phyloP scores from a whole-genome alignment of 352 stramenopile genomes.

The Phytophthora pisi region DNA sequence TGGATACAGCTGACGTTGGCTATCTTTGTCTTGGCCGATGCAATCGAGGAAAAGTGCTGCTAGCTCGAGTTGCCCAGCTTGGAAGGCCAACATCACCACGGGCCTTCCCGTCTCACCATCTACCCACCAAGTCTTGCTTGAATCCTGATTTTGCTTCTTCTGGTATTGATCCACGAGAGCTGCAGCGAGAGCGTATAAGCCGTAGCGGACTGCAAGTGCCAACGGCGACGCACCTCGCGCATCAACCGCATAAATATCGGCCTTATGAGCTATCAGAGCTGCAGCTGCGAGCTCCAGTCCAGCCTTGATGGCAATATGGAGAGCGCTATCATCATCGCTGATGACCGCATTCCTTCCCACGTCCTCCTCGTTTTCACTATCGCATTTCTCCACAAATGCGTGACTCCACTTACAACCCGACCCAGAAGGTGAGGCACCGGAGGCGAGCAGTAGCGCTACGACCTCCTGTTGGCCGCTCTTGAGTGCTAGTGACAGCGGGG shows the following conservation, averaged over 20 bases:
- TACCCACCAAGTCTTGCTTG: conserved; percentile 42
- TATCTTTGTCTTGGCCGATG: conserved; percentile 26
- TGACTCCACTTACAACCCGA: conserved; percentile 34
- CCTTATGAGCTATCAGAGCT: conserved; percentile 55
- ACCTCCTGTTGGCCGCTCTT: conserved; percentile 62
- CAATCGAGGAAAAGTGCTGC: conserved; percentile 58
- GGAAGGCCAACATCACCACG: conserved; percentile 52
- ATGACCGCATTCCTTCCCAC: conserved; percentile 17
- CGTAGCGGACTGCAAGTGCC: conserved; percentile 59
- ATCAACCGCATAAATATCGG: conserved; percentile 49
- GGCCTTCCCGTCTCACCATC: conserved; percentile 55
- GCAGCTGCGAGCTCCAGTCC: conserved; percentile 48
- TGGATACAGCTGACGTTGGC: conserved; percentile 26
- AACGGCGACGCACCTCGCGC: conserved; percentile 43
- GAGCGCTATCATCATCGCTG: conserved; percentile 42
- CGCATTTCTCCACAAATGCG: conserved; percentile 29
- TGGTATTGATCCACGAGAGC: conserved; percentile 36
- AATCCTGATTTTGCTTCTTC: conserved; percentile 20
- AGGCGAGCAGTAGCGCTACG: conserved; percentile 47
- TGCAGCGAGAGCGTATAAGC: conserved; percentile 60
- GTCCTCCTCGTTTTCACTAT: conserved; percentile 16
- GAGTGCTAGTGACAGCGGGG: conserved; percentile 62
- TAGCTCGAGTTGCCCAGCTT: conserved; percentile 68
- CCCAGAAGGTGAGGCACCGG: conserved; percentile 40
- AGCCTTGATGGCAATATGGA: conserved; percentile 70